These are phyloP conservation scores for Hygrophoropsis aurantiaca DNA, from an alignment of 768 basidiomycete genomes.

Conservation along the genomic window DNA sequence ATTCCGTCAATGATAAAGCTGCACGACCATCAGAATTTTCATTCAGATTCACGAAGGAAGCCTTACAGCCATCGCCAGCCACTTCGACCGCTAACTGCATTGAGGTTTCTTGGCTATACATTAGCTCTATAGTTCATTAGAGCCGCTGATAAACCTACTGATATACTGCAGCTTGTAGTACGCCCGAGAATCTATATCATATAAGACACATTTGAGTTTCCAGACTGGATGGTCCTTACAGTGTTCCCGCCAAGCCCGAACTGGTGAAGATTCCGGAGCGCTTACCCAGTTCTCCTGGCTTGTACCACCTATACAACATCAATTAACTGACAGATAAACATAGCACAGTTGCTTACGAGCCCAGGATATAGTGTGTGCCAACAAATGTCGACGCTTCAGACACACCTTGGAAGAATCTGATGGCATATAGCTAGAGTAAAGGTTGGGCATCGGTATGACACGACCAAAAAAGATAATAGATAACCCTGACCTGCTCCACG, in stretches of 20 bases:
- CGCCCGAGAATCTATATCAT: constrained; percentile 56
- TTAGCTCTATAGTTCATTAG: background rate
- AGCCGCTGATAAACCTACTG: constrained; percentile 33
- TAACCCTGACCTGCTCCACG: constrained; percentile 49
- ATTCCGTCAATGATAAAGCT: constrained; percentile 70
- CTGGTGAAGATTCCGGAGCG: constrained; percentile 72
- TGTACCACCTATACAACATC: constrained; percentile 57
- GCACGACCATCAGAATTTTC: constrained; percentile 1
- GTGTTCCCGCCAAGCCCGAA: constrained; percentile 57
- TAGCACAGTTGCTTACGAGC: constrained; percentile 48
- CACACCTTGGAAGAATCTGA: constrained; percentile 72
- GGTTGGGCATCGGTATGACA: background rate
- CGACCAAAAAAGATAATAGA: background rate
- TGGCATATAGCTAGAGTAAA: constrained; percentile 53
- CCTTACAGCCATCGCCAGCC: constrained; percentile 70
- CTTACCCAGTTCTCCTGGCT: constrained; percentile 65
- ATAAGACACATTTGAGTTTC: background rate
- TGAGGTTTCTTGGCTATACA: constrained; percentile 43
- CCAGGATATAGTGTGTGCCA: constrained; percentile 71
- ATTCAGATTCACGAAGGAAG: background rate
- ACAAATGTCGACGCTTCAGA: constrained; percentile 77
- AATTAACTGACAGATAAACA: background rate
- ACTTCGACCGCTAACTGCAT: constrained; percentile 50
- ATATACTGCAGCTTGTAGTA: constrained; percentile 66
- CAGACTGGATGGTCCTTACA: constrained; percentile 38